Percentiles rank a stretch among this genome's conserved stretches.
These are phyloP conservation scores for Cyberlindnera subsufficiens DNA, from an alignment of 805 yeast species.

Conservation along the genomic window DNA sequence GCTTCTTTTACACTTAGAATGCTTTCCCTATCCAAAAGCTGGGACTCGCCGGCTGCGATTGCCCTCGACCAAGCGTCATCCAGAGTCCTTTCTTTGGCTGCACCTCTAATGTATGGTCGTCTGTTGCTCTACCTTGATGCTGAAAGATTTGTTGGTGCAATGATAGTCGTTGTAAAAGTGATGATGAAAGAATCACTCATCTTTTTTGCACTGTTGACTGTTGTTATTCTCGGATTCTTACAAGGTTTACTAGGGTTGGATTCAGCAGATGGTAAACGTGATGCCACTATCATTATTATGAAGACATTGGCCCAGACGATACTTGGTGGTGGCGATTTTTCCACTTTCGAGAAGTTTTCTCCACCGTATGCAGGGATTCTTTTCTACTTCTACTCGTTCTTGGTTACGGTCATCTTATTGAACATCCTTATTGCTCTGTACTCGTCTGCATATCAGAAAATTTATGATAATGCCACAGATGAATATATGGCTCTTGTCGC, in stretches of 20 bases:
- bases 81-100: conserved; percentile 68
- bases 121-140: conserved; percentile 73
- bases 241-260: conserved; percentile 87
- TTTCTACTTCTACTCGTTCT: conserved; percentile 72
- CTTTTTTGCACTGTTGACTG: conserved; percentile 66
- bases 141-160: conserved; percentile 76
- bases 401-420: conserved; percentile 68
- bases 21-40: conserved; percentile 24
- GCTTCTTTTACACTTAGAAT: conserved; percentile 52
- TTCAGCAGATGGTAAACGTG: conserved; percentile 79
- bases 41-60: conserved; percentile 19
- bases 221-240: conserved; percentile 72
- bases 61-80: conserved; percentile 53
- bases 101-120: conserved; percentile 86
- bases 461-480: conserved; percentile 76
- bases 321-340: conserved; percentile 69
- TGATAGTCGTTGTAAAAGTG: conserved; percentile 77
- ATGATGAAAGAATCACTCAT: conserved; percentile 86
- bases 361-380: conserved; percentile 82
- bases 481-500: conserved; percentile 84
- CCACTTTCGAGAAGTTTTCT: conserved; percentile 63
- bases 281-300: conserved; percentile 61
- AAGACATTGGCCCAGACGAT: conserved; percentile 65
- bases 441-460: conserved; percentile 76
- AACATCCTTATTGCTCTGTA: conserved; percentile 82